Evolutionary conservation across 1,284 basidiomycete species (phyloP).

Genomic region (Microstroma glucosiphilum): DNA sequence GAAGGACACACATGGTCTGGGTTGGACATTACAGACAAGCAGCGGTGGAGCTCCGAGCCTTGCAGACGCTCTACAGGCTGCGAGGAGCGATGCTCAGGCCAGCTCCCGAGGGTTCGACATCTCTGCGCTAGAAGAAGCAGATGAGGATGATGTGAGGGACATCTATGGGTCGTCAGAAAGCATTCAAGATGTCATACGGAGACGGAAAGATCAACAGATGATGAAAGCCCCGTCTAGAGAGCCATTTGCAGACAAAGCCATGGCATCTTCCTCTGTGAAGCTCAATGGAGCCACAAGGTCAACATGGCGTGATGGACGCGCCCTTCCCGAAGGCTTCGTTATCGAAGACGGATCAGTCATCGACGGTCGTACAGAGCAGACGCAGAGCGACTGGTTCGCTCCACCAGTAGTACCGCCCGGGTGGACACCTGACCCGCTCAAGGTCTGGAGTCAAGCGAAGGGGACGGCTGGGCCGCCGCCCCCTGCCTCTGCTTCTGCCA

Average conservation of each 20-base stretch:
- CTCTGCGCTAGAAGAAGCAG: slow-evolving; percentile 55
- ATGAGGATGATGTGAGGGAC: slow-evolving; percentile 55
- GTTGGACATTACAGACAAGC: slow-evolving; percentile 56
- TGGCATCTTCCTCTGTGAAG: too few relatives aligned
- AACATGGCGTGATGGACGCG: not conserved
- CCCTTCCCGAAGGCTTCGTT: not conserved
- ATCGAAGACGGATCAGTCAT: not conserved
- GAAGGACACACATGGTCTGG: slow-evolving; percentile 71
- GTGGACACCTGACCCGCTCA: slow-evolving; percentile 76
- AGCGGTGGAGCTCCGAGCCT: not conserved
- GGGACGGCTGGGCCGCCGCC: slow-evolving; percentile 27
- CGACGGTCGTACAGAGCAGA: not conserved
- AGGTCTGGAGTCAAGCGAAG: slow-evolving; percentile 64
- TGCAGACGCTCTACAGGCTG: not conserved
- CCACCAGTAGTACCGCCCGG: slow-evolving; percentile 70
- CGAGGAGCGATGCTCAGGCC: not conserved
- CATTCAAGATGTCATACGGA: slow-evolving; percentile 55
- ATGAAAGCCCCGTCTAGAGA: not conserved
- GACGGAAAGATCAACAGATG: not conserved
- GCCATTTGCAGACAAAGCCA: too few relatives aligned
- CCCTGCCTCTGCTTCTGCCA: not conserved
- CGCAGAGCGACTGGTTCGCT: slow-evolving; percentile 66
- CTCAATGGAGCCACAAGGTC: not conserved
- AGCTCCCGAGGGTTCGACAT: slow-evolving; percentile 5
- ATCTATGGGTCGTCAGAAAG: slow-evolving; percentile 52